Conservation (phyloP, 2,329 filamentous ascomycete genomes). For the Thielaviopsis punctulata region DNA sequence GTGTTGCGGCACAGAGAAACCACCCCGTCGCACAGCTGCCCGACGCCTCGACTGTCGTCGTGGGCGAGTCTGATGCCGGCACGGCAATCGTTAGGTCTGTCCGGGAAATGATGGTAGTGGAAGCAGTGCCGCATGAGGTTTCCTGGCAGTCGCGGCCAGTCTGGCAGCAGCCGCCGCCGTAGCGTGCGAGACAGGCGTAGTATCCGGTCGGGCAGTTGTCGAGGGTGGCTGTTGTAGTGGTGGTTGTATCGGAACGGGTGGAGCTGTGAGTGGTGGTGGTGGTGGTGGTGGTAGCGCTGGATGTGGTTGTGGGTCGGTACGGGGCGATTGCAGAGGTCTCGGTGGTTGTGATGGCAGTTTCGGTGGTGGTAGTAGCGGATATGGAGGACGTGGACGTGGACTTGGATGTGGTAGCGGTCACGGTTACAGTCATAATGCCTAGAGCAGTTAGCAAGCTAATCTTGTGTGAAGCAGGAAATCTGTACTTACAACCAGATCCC, state of each 20-base stretch:
- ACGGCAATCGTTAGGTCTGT: constrained; percentile 52
- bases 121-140: constrained; percentile 52
- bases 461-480: neutral
- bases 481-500: constrained; percentile 48
- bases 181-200: constrained; percentile 74
- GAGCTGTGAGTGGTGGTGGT: constrained; percentile 21
- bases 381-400: constrained; percentile 16
- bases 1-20: constrained; percentile 47
- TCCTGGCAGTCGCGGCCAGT: constrained; percentile 72
- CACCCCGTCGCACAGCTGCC: constrained; percentile 59
- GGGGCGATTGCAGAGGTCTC: constrained; percentile 18
- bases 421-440: constrained; percentile 11
- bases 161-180: constrained; percentile 72
- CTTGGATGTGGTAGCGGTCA: constrained; percentile 17
- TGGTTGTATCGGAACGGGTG: constrained; percentile 21
- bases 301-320: constrained; percentile 18
- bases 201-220: constrained; percentile 65
- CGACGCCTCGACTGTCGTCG: constrained; percentile 23
- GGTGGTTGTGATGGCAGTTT: constrained; percentile 25
- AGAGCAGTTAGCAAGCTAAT: neutral
- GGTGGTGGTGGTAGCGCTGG: constrained; percentile 21
- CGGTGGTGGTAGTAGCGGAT: constrained; percentile 18
- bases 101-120: constrained; percentile 48
- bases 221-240: constrained; percentile 23
- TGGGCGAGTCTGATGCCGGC: constrained; percentile 31